Conservation (phyloP, 768 basidiomycete species). For the Hydnomerulius pinastri region DNA sequence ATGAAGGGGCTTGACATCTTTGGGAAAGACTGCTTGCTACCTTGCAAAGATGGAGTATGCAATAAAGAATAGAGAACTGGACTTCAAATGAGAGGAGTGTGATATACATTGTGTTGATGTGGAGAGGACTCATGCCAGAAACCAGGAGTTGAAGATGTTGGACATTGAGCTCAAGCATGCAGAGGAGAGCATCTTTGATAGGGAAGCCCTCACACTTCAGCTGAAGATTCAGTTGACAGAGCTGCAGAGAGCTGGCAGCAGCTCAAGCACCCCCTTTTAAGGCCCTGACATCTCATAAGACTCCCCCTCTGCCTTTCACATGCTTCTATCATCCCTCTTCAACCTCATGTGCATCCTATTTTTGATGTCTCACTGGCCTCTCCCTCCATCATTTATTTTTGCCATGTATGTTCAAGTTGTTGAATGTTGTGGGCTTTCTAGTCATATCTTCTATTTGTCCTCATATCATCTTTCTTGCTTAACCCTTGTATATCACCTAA, state of each 20-base stretch:
- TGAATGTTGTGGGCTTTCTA: too few species aligned
- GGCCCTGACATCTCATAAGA: too few species aligned
- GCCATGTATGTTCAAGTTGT: too few species aligned
- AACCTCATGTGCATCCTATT: not conserved
- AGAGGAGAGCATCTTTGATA: not conserved
- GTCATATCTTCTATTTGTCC: not conserved
- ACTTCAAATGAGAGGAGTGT: not conserved
- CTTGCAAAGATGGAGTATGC: not conserved
- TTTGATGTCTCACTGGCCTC: not conserved
- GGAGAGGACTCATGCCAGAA: not conserved
- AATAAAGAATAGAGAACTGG: not conserved
- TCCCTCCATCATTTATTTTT: too few species aligned
- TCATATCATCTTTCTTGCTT: too few species aligned
- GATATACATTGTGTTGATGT: not conserved
- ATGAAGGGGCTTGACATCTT: too few species aligned
- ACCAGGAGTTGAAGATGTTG: not conserved
- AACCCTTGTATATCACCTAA: too few species aligned
- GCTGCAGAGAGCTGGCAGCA: not conserved
- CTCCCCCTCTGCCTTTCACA: too few species aligned
- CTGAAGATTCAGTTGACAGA: not conserved
- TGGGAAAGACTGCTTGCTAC: not conserved
- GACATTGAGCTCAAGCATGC: not conserved
- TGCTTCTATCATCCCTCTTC: too few species aligned
- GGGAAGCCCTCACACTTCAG: not conserved
- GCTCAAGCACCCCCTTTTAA: too few species aligned